Base-by-base conservation (phyloP, 2,329 filamentous ascomycete species). In the Cadophora sp. region DNA sequence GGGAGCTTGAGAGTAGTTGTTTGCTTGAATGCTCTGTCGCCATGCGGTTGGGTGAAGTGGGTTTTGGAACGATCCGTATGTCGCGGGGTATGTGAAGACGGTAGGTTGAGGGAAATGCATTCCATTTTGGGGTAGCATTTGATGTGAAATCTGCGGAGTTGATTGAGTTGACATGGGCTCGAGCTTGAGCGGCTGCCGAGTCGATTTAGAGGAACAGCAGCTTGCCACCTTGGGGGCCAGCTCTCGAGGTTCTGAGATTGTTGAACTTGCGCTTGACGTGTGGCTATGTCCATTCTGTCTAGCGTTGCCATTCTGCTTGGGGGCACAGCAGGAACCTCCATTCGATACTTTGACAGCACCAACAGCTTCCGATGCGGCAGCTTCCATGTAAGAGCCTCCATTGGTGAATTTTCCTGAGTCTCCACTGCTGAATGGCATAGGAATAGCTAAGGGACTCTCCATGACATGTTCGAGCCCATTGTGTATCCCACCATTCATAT, bases 21-120 rank as follows among this genome's bases (percentile, higher is more conserved):
- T 73, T 76, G 76, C 74, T 67, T 79, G 78, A 76, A 84, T 81
- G 27, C 82, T 76, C 67, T 85, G 81, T 62, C 81, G 78, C 83
- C 83, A 87, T 59, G 84, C 83, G 16, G 82, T 79, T n/a, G 82
- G 84, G 68, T 86, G 83, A 11, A 87, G 78, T 4, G 85, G 85
- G 59, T 86, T 84, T 70, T 84, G 79, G 71, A 81, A 86, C 0
- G 85, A 86, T 8, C 85, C 85, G 73, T 84, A 85, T 24, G 84
- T 81, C 2, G 84, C 79, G 4, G 85, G 84, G 60, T 86, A 86
- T 9, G 82, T 83, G 69, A 84, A 86, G 18, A 85, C 77, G 18
- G 80, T 82, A 1, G 80, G 80, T 43, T 82, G 81, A 5, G 79
- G 73, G n/a, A 72, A 74, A 11, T 70, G 36, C n/a, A 75, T 68